phyloP scores from a whole-genome alignment of 768 basidiomycete genomes.

The Podaxis sp. region DNA sequence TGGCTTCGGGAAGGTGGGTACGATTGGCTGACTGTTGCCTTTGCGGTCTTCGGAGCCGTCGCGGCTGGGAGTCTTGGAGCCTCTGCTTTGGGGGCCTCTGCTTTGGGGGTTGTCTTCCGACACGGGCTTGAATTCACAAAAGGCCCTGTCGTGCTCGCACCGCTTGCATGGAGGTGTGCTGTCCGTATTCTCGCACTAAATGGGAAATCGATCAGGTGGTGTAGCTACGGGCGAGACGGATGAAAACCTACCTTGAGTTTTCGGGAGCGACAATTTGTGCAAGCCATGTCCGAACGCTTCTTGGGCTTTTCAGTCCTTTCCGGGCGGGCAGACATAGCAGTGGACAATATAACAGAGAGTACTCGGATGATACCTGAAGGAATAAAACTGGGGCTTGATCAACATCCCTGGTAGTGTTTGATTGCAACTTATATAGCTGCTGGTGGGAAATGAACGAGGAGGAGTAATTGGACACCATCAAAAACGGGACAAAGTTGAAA shows the following conservation, averaged over 20 bases:
- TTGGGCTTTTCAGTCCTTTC: slow-evolving; percentile 18
- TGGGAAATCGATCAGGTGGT: not conserved
- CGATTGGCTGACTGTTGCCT: not conserved
- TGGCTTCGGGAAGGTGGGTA: not conserved
- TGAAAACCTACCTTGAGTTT: slow-evolving; percentile 50
- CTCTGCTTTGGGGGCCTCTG: not conserved
- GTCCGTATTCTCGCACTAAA: slow-evolving; percentile 30
- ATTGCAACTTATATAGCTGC: slow-evolving; percentile 15
- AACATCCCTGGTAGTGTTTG: slow-evolving; percentile 10
- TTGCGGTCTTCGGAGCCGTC: slow-evolving; percentile 5
- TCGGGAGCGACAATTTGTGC: slow-evolving; percentile 49
- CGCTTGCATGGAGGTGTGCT: slow-evolving; percentile 36
- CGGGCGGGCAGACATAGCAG: slow-evolving; percentile 9
- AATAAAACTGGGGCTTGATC: slow-evolving; percentile 12
- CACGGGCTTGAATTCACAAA: slow-evolving; percentile 44
- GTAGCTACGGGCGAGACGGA: not conserved
- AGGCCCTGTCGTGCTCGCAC: slow-evolving; percentile 31
- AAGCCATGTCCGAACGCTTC: slow-evolving; percentile 51
- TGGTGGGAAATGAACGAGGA: slow-evolving; percentile 15
- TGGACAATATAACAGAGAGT: not conserved
- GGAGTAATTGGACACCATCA: slow-evolving; percentile 13
- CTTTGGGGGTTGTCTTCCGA: slow-evolving; percentile 25
- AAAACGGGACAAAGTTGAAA: slow-evolving; percentile 12
- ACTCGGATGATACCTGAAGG: not conserved
- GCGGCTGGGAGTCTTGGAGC: not conserved